These are phyloP conservation scores for Ganoderma multipileum DNA, from an alignment of 1,284 basidiomycete species.

Conservation along the genomic window DNA sequence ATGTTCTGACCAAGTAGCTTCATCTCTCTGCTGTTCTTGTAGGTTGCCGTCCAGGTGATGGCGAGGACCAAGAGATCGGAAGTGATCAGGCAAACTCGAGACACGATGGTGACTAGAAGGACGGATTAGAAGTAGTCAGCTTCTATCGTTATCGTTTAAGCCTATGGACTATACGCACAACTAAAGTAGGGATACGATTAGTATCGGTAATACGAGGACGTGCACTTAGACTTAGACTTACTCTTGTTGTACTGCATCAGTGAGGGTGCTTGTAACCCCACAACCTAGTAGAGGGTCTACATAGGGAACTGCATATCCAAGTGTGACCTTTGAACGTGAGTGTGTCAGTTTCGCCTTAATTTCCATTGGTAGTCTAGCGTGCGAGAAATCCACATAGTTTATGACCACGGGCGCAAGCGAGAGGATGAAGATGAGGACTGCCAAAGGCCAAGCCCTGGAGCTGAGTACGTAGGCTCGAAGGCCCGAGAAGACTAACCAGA, in stretches of 20 bases:
- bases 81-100: conserved; percentile 4
- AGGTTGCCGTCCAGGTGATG: conserved; percentile 11
- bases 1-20: conserved; percentile 2
- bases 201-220: not conserved
- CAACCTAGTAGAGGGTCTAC: conserved; percentile 4
- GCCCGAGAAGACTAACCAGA: conserved; percentile 5
- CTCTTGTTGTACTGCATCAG: not conserved
- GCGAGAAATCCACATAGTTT: conserved; percentile 3
- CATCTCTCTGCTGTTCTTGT: conserved; percentile 4
- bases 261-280: not conserved
- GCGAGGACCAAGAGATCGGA: conserved; percentile 8
- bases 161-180: not conserved
- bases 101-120: conserved; percentile 9
- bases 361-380: not conserved
- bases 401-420: conserved; percentile 2
- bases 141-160: not conserved
- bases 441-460: not conserved
- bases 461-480: conserved; percentile 13
- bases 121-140: not conserved
- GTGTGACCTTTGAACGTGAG: not conserved
- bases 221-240: too few species aligned
- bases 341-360: too few species aligned
- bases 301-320: not conserved
- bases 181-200: not conserved
- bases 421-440: conserved; percentile 1